These are phyloP conservation scores for Tilletia indica DNA, from an alignment of 1,284 basidiomycete genomes.

Conservation along the genomic window DNA sequence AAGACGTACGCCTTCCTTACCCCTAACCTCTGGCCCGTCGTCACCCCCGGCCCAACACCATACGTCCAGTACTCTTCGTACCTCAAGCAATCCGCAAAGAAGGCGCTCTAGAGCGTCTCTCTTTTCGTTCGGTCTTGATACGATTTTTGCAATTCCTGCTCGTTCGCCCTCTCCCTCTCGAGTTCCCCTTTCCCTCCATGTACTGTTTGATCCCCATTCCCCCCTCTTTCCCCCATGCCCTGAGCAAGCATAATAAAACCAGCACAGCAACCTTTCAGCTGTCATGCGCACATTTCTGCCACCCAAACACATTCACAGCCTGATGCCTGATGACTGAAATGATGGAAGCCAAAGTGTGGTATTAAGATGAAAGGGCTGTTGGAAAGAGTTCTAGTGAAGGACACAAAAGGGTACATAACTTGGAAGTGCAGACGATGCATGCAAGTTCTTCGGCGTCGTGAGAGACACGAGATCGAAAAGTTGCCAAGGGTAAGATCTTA, in stretches of 20 bases:
- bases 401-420: background rate
- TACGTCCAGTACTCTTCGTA: slow-evolving; percentile 19
- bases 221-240: background rate
- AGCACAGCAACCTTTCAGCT: background rate
- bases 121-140: background rate
- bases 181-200: background rate
- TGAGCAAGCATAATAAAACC: slow-evolving; percentile 14
- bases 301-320: no score
- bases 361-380: no score
- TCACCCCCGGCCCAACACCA: slow-evolving; percentile 18
- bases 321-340: no score
- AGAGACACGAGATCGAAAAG: background rate
- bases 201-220: slow-evolving; percentile 15
- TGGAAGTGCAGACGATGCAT: background rate
- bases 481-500: background rate
- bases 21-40: slow-evolving; percentile 79
- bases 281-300: background rate
- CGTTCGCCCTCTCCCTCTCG: slow-evolving; percentile 3
- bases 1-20: slow-evolving; percentile 97
- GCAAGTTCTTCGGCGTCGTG: background rate
- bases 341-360: no score
- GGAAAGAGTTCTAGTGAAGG: no score
- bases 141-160: background rate
- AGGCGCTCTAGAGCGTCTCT: slow-evolving; percentile 12
- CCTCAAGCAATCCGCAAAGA: slow-evolving; percentile 18